Conservation (phyloP, 371 early-diverging fungal species). For the Umbelopsis sp. region DNA sequence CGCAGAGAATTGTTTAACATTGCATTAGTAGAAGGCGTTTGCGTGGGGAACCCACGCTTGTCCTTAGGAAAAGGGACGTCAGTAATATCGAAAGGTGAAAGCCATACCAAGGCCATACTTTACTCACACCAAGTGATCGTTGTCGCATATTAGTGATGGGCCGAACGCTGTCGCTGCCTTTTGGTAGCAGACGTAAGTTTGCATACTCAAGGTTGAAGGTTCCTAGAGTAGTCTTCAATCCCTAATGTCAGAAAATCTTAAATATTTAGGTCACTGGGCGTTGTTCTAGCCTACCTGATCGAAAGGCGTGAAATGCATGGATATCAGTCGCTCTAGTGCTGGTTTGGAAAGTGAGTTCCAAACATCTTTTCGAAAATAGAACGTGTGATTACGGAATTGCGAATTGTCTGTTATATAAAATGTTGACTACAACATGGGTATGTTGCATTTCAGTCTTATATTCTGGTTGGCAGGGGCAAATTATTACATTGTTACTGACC, state of each 20-base stretch:
- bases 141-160: slow-evolving; percentile 67
- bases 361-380: slow-evolving; percentile 79
- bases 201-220: slow-evolving; percentile 47
- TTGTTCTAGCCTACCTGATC: slow-evolving; percentile 23
- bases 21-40: slow-evolving; percentile 35
- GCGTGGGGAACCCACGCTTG: slow-evolving; percentile 21
- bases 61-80: background rate
- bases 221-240: background rate
- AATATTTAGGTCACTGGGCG: background rate
- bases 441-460: background rate
- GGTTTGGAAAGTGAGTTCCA: slow-evolving; percentile 63
- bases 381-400: slow-evolving; percentile 52
- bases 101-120: slow-evolving; percentile 6
- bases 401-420: slow-evolving; percentile 82
- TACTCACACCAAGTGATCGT: slow-evolving; percentile 20
- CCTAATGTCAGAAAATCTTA: background rate
- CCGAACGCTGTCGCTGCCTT: slow-evolving; percentile 60
- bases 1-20: slow-evolving; percentile 48
- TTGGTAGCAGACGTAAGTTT: slow-evolving; percentile 70
- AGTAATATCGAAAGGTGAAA: background rate
- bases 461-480: too few species aligned
- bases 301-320: slow-evolving; percentile 44
- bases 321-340: slow-evolving; percentile 39
- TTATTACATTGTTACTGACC: slow-evolving; percentile 30
- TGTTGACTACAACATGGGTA: slow-evolving; percentile 36